Conservation (phyloP, 73 alveolate species). For the Breviolum minutum region DNA sequence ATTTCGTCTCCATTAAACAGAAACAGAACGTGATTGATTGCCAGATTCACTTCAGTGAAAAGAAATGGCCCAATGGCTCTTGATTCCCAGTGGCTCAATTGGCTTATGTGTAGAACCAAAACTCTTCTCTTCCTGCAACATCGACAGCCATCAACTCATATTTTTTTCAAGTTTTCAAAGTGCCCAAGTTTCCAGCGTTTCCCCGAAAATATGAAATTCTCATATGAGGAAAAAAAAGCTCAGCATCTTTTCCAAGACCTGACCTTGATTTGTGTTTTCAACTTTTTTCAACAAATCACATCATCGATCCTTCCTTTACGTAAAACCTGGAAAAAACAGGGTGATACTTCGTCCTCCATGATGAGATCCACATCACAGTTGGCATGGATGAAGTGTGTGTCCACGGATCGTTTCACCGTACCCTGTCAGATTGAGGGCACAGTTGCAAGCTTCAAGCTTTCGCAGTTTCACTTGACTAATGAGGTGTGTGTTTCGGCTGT, state of each 20-base stretch:
- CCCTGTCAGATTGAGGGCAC: too few relatives aligned
- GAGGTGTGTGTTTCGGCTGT: too few relatives aligned
- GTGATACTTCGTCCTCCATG: constrained; percentile 96
- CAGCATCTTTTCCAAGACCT: neutral
- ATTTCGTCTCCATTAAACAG: too few relatives aligned
- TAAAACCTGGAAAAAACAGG: neutral
- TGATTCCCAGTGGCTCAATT: constrained; percentile 95
- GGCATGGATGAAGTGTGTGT: constrained; percentile 99
- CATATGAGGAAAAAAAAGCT: neutral
- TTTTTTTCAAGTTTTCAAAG: neutral
- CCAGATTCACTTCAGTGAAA: too few relatives aligned
- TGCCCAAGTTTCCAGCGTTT: neutral
- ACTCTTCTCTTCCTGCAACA: constrained; percentile 42
- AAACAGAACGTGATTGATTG: too few relatives aligned
- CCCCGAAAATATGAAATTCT: neutral
- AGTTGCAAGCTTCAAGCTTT: too few relatives aligned
- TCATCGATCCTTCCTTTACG: neutral
- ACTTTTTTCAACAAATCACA: neutral
- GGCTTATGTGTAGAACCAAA: constrained; percentile 98
- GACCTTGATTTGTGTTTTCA: neutral
- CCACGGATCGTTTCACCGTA: constrained; percentile 98
- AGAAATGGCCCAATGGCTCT: too few relatives aligned
- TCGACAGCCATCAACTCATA: neutral
- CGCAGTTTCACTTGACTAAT: neutral
- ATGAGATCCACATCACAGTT: constrained; percentile 99